Evolutionary conservation across 331 rosid species (phyloP), one percentile per base, ranked within the genome.

Genomic region (Pyracantha coccinea): DNA sequence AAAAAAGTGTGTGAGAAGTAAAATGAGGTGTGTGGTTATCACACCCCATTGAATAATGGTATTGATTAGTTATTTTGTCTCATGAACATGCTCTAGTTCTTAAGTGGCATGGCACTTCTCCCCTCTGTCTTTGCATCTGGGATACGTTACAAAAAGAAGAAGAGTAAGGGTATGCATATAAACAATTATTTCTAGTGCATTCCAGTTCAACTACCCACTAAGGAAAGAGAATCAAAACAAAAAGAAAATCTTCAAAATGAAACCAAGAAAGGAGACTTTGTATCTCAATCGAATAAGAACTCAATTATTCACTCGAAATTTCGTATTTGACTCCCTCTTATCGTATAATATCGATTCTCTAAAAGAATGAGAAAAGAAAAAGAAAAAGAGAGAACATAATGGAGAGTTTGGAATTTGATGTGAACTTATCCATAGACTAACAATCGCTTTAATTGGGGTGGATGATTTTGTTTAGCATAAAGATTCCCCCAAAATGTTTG

Each of bases 161-260:
- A 13, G 13, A 20, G 32, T 4, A 21, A 53, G 20, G 8, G 75
- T 20, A 66, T 53, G 38, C 35, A 32, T 65, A 2, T 65, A 3
- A 27, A 47, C 4, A 52, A 2, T 28, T 14, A 6, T n/a, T 24
- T 47, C n/a, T 63, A 75, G 71, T 57, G 84, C 82, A 50, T 81
- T 77, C 81, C 83, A 67, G 75, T 64, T 80, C 80, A 75, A 78
- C 69, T 28, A 72, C 84, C 79, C 80, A 81, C 66, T 32, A 80
- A 7, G 8, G 7, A 15, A 2, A 57, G 16, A 19, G 16, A 44
- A 41, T 1, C 6, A 27, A 27, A 61, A 14, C 12, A 25, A 27
- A 61, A 61, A 25, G 2, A 70, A 69, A 25, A 50, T 29, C 27
- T 25, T 52, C 44, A 28, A 69, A 69, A 15, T 68, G 72, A 68